Base-by-base conservation (phyloP, 345 rosid genomes). In the Eutrema heterophyllum region DNA sequence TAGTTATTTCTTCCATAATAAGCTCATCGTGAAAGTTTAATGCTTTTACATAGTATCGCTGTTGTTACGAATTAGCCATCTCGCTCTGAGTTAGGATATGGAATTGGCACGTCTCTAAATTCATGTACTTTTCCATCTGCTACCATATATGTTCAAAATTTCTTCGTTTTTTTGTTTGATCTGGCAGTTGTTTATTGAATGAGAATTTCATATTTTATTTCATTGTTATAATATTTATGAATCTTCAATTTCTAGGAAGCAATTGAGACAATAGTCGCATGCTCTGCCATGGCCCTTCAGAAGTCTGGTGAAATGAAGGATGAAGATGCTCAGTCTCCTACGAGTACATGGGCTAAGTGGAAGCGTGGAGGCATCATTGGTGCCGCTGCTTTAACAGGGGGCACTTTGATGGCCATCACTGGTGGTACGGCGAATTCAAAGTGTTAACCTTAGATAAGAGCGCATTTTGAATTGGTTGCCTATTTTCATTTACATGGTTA, bases 351-450 rank as follows among this genome's bases (percentile, higher is more conserved):
- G 97, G 86, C 83, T 27, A 89, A 88, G 82, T 88, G 94, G 96
- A 94, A 87, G 86, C 98, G 92, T 66, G 96, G 97, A 68, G 95
- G 98, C 51, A 94, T 89, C 80, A 91, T 91, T 78, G 98, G 97
- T 68, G 97, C 96, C n/a, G 98, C 97, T 78, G 98, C 98, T 48
- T 12, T 94, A 80, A 87, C 97, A 54, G 98, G 98, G 73, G 98
- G 97, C 46, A 77, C 98, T 60, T 81, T 94, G 76, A 70, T 91
- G 98, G 98, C 96, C 73, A 81, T 94, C 61, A 91, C 97, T 74
- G 97, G 98, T 14, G 98, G 98, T 91, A 86, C 56, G 77, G 56
- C 9, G 27, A 51, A 63, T 56, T 70, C 57, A 16, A 13, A 38
- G 10, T 72, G 59, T 45, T 62, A 51, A 43, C 56, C 56, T 24